Conservation (phyloP, 805 yeast genomes). For the Pichia cephalocereana region DNA sequence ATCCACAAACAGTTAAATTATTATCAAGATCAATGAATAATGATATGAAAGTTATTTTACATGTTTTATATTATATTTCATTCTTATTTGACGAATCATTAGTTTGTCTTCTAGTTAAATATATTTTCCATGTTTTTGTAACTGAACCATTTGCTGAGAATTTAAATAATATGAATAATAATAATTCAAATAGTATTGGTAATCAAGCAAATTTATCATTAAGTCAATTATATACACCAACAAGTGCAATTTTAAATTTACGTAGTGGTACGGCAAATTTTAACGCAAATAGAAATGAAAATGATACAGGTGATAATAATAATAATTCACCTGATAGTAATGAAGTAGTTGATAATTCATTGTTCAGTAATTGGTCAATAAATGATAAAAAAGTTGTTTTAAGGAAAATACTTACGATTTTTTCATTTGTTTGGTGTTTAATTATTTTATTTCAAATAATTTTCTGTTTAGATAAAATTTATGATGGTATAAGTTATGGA, state of each 20-base stretch:
- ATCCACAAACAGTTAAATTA: constrained; percentile 1
- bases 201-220: not conserved
- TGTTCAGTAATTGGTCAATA: not conserved
- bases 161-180: not conserved
- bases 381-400: not conserved
- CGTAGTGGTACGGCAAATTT: not conserved
- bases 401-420: constrained; percentile 15
- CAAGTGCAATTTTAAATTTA: not conserved
- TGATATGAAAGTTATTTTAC: not conserved
- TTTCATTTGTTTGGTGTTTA: constrained; percentile 16
- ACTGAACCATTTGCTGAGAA: not conserved
- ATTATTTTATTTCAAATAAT: constrained; percentile 30
- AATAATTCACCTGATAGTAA: not conserved
- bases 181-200: not conserved
- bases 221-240: not conserved
- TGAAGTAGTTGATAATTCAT: not conserved
- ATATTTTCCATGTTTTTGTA: constrained; percentile 3
- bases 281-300: not conserved
- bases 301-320: not conserved
- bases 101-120: not conserved
- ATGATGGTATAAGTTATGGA: constrained; percentile 10
- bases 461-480: constrained; percentile 21
- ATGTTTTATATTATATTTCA: constrained; percentile 5
- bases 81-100: constrained; percentile 10
- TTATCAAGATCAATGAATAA: not conserved